Conservation (phyloP, 768 basidiomycete species). For the Hygrophorus pudorinus region DNA sequence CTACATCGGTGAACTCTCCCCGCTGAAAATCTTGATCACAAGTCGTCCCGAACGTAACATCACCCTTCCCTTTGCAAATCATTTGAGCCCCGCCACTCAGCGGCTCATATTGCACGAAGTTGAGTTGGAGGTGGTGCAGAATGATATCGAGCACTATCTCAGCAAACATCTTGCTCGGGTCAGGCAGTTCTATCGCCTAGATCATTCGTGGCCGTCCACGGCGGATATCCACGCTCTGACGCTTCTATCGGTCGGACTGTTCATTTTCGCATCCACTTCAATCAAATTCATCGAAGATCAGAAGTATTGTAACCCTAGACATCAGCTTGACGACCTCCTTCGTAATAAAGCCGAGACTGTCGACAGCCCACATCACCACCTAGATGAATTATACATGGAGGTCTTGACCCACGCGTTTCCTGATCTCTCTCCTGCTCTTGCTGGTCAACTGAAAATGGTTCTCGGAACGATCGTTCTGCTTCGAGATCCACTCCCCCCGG, state of each 20-base stretch:
- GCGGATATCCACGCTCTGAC: conserved; percentile 5
- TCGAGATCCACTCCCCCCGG: conserved; percentile 3
- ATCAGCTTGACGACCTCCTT: conserved; percentile 2
- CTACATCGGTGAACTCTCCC: neutral
- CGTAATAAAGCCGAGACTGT: neutral
- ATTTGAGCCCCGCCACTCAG: neutral
- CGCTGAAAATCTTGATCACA: conserved; percentile 6
- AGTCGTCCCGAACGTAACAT: conserved; percentile 6
- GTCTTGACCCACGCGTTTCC: conserved; percentile 8
- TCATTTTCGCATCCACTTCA: conserved; percentile 14
- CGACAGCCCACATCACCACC: conserved; percentile 1
- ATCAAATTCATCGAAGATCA: conserved; percentile 12
- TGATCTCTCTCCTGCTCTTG: neutral
- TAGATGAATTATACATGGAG: conserved; percentile 9
- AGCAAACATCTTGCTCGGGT: neutral
- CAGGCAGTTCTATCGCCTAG: neutral
- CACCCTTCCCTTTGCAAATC: neutral
- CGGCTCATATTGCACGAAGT: conserved; percentile 1
- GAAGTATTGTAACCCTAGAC: conserved; percentile 1
- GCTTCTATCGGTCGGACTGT: conserved; percentile 9
- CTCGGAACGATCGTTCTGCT: conserved; percentile 7
- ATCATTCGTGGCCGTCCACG: neutral
- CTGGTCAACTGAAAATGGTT: neutral
- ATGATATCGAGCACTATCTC: conserved; percentile 8
- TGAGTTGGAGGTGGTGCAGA: neutral